A percentile compares a stretch with the other conserved stretches of the same genome.
phyloP scores from a whole-genome alignment of 2,329 filamentous ascomycete species.

The Fusarium sp. region DNA sequence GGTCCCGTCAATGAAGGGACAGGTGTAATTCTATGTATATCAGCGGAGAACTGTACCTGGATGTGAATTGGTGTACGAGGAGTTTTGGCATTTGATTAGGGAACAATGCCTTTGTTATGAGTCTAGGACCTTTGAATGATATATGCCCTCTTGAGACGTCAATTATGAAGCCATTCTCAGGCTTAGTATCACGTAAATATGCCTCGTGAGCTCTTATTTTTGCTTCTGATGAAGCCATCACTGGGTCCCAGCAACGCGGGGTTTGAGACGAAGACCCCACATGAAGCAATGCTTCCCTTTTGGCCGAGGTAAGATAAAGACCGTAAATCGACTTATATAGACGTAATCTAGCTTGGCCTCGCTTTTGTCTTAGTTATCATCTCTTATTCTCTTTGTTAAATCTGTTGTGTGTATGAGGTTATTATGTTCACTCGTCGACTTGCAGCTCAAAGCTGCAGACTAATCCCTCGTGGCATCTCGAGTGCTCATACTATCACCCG shows the following conservation, averaged over 20 bases:
- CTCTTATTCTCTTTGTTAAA: not conserved
- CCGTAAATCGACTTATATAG: conserved; percentile 1
- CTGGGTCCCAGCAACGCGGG: conserved; percentile 40
- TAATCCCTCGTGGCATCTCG: conserved; percentile 10
- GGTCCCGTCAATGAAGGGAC: not conserved
- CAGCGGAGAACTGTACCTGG: not conserved
- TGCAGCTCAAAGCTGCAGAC: conserved; percentile 24
- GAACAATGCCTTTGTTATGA: conserved; percentile 16
- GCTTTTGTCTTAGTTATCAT: not conserved
- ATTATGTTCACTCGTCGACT: conserved; percentile 31
- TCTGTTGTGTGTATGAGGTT: not conserved
- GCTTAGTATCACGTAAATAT: not conserved
- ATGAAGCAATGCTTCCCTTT: conserved; percentile 39
- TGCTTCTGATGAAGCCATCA: conserved; percentile 34
- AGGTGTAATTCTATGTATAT: conserved; percentile 21
- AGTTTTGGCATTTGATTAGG: conserved; percentile 24
- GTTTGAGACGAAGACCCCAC: conserved; percentile 42
- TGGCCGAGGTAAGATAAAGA: conserved; percentile 41
- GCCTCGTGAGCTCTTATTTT: conserved; percentile 18
- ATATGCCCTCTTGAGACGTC: not conserved
- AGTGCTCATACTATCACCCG: conserved; percentile 6
- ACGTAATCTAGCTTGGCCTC: not conserved
- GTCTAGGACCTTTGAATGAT: not conserved
- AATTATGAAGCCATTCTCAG: not conserved
- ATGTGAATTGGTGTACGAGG: conserved; percentile 19